Conservation (phyloP, 1,284 basidiomycete species). For the Pseudozyma thailandica region DNA sequence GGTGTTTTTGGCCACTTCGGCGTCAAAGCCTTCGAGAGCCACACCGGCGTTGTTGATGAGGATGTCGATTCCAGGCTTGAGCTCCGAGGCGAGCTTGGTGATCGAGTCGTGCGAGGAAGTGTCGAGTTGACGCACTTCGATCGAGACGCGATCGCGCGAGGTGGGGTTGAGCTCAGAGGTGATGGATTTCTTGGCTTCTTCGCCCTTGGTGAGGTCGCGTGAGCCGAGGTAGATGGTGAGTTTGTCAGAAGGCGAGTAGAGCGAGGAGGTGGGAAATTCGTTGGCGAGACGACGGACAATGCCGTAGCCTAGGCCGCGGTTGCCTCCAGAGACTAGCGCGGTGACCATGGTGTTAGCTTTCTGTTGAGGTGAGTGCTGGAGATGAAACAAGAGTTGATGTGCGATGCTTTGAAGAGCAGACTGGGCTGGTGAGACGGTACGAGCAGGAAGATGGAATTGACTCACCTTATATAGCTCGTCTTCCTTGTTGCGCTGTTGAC, state of each 20-base stretch:
- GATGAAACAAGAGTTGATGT: background rate
- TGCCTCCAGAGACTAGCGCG: conserved; percentile 50
- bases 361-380: background rate
- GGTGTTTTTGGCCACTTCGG: conserved; percentile 57
- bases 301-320: conserved; percentile 49
- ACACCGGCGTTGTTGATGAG: conserved; percentile 65
- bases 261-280: conserved; percentile 48
- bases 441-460: no score
- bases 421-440: no score
- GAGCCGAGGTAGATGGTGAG: conserved; percentile 62
- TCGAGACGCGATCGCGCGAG: conserved; percentile 32
- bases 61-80: conserved; percentile 52
- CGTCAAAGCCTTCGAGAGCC: conserved; percentile 60
- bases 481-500: no score
- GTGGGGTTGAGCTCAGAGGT: conserved; percentile 30
- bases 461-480: no score
- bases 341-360: conserved; percentile 29
- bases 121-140: conserved; percentile 45
- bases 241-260: conserved; percentile 36
- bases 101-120: conserved; percentile 39
- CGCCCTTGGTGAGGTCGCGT: conserved; percentile 52
- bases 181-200: conserved; percentile 55
- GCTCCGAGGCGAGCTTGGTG: conserved; percentile 34
- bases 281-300: conserved; percentile 57
- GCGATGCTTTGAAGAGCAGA: no score